Conservation (phyloP, 2,329 filamentous ascomycete species). For the Sporothrix brasiliensis region DNA sequence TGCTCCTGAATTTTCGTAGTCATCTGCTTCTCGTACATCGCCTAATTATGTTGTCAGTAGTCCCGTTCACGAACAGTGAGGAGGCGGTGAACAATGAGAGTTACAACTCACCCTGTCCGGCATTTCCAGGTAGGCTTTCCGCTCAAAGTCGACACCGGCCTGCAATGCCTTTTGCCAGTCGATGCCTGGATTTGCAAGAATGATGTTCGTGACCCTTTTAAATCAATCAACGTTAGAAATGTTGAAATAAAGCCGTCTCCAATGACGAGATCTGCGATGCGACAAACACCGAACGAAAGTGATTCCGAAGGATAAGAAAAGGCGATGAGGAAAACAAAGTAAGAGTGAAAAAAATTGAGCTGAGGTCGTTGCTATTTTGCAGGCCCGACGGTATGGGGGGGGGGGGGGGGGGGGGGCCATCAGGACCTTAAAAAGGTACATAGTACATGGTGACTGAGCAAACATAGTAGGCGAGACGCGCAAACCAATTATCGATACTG, state of each 20-base stretch:
- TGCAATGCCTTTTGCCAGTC: constrained; percentile 50
- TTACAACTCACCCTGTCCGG: constrained; percentile 51
- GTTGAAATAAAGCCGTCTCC: background rate
- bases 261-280: too few relatives aligned
- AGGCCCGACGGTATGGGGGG: background rate
- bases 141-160: constrained; percentile 53
- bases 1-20: constrained; percentile 52
- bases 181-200: constrained; percentile 49
- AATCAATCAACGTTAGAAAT: background rate
- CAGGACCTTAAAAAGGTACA: background rate
- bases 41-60: constrained; percentile 44
- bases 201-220: constrained; percentile 55
- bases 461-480: background rate
- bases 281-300: background rate
- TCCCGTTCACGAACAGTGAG: background rate
- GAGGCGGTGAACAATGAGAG: too few relatives aligned
- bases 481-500: background rate
- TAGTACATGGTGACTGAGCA: background rate
- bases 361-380: constrained; percentile 1
- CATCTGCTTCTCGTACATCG: constrained; percentile 55
- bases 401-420: background rate
- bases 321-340: background rate
- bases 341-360: background rate
- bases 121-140: constrained; percentile 51
- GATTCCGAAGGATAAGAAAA: background rate